Evolutionary conservation across 2,329 filamentous ascomycete genomes (phyloP).

Genomic region (Ophiocordyceps australis): DNA sequence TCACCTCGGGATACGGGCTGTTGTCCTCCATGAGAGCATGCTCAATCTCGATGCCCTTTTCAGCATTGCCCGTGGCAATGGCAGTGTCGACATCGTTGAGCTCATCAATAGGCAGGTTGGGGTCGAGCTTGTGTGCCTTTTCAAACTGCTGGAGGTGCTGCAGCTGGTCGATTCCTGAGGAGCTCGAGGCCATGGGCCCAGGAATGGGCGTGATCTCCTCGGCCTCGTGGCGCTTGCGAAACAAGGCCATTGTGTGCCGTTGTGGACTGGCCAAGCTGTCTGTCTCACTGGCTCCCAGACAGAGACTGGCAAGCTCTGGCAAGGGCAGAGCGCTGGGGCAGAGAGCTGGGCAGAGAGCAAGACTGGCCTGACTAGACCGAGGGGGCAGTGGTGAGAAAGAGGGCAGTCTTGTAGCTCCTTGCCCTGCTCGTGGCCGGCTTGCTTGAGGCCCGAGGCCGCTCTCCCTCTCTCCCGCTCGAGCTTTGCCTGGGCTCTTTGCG

Average conservation of each 20-base stretch:
- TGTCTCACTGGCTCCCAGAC: too few species aligned
- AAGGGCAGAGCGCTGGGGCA: too few species aligned
- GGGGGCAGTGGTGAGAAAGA: too few species aligned
- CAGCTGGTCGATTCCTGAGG: constrained; percentile 21
- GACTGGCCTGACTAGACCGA: too few species aligned
- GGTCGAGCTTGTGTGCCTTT: constrained; percentile 43
- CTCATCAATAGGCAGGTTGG: constrained; percentile 45
- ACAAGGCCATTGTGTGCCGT: constrained; percentile 15
- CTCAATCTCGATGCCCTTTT: constrained; percentile 37
- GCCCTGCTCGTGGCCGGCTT: too few species aligned
- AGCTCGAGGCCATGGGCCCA: constrained; percentile 18
- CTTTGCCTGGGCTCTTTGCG: too few species aligned
- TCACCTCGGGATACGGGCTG: constrained; percentile 48
- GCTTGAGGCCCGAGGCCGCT: too few species aligned
- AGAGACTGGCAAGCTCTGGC: too few species aligned
- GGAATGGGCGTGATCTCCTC: constrained; percentile 24
- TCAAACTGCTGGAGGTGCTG: constrained; percentile 36
- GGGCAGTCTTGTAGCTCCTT: too few species aligned
- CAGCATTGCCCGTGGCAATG: constrained; percentile 32
- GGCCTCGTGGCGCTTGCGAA: constrained; percentile 26
- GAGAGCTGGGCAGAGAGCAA: too few species aligned
- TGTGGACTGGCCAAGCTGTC: too few species aligned
- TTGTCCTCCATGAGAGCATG: constrained; percentile 43
- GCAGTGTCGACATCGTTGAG: constrained; percentile 41
- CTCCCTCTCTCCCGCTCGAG: too few species aligned